Evolutionary conservation across 345 rosid genomes (phyloP).

Genomic region (Populus tremula): DNA sequence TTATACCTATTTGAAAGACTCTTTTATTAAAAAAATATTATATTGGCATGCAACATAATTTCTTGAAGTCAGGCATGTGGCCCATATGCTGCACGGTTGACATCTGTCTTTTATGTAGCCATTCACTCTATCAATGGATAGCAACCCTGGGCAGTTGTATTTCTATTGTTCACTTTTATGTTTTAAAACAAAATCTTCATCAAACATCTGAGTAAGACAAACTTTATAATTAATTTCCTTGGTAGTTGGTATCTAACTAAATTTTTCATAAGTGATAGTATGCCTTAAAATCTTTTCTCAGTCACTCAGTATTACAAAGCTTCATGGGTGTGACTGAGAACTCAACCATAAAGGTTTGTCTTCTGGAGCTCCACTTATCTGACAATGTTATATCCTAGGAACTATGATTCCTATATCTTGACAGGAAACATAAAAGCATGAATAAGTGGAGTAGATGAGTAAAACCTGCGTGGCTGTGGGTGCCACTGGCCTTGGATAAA

Average conservation of each 20-base stretch:
- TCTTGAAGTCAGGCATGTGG: too few species aligned
- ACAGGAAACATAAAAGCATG: neutral
- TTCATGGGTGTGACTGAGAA: neutral
- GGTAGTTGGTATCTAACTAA: neutral
- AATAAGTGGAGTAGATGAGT: neutral
- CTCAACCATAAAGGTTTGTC: neutral
- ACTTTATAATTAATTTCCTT: neutral
- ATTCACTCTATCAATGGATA: too few species aligned
- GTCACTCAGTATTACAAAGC: neutral
- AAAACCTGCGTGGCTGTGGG: constrained; percentile 95
- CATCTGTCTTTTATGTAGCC: too few species aligned
- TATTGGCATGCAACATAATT: too few species aligned
- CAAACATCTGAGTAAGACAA: neutral
- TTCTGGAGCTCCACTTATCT: neutral
- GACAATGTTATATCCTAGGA: neutral
- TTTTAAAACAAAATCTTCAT: neutral
- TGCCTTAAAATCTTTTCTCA: neutral
- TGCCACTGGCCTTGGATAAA: constrained; percentile 96
- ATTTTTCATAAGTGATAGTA: neutral
- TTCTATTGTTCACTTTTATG: too few species aligned
- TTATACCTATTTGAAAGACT: too few species aligned
- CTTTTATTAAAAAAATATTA: too few species aligned
- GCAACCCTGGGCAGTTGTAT: too few species aligned
- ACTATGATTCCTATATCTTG: neutral
- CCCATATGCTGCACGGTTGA: too few species aligned